phyloP scores from a whole-genome alignment of 2,329 filamentous ascomycete species.

The Ramularia endophylla region DNA sequence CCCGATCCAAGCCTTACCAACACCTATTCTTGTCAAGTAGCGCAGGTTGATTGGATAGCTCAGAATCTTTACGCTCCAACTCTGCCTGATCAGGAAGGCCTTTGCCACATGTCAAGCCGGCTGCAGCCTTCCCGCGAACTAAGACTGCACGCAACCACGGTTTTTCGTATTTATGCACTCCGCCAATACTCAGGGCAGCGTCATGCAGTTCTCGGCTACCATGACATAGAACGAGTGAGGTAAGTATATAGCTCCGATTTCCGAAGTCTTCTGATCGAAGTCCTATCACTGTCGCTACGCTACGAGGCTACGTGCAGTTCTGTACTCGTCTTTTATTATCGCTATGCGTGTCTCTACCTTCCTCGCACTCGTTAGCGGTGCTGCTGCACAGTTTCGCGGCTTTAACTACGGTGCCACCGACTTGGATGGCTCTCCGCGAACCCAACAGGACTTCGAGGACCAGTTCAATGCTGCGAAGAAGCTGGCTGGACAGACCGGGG shows the following conservation, averaged over 20 bases:
- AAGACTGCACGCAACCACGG: no score
- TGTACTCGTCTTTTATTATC: neutral
- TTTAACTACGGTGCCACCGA: conserved; percentile 64
- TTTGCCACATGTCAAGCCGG: conserved; percentile 1
- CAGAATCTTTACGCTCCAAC: neutral
- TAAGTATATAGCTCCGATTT: no score
- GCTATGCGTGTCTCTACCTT: conserved; percentile 3
- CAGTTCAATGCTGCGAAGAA: conserved; percentile 60
- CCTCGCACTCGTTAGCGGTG: conserved; percentile 29
- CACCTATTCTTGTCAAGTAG: conserved; percentile 5
- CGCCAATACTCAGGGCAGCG: no score
- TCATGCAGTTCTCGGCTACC: no score
- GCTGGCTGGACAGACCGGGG: conserved; percentile 56
- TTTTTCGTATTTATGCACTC: no score
- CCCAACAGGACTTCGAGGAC: conserved; percentile 50
- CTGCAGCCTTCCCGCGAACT: no score
- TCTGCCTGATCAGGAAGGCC: neutral
- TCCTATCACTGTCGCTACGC: no score
- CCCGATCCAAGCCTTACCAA: conserved; percentile 3
- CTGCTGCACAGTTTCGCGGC: conserved; percentile 44
- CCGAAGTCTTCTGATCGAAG: no score
- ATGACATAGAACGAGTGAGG: no score
- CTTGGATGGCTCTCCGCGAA: conserved; percentile 1
- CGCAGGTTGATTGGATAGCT: conserved; percentile 5
- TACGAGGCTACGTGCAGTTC: neutral